Conservation (phyloP, 495 filamentous ascomycete species). For the Cairneyella variabilis region DNA sequence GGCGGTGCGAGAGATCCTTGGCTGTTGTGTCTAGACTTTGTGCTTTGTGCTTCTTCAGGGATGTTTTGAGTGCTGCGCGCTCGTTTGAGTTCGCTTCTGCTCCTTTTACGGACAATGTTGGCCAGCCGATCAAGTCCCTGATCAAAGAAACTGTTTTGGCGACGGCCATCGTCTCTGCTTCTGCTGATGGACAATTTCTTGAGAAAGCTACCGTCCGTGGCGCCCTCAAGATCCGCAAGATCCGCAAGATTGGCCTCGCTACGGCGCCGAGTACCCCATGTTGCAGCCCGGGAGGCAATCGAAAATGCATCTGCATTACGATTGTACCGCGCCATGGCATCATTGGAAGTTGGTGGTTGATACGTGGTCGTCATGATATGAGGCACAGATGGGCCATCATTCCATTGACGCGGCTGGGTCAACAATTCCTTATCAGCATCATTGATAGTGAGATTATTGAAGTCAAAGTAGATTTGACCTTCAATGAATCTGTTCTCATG, state of each 20-base stretch:
- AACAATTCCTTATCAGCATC: conserved; percentile 41
- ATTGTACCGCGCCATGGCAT: conserved; percentile 46
- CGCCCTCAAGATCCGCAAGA: conserved; percentile 54
- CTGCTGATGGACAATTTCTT: conserved; percentile 56
- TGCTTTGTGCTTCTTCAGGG: conserved; percentile 28
- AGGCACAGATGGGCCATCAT: conserved; percentile 39
- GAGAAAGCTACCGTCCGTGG: conserved; percentile 55
- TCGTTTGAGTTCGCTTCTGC: conserved; percentile 44
- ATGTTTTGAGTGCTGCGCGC: conserved; percentile 25
- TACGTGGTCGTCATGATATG: conserved; percentile 31
- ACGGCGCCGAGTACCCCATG: conserved; percentile 65
- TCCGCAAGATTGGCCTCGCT: conserved; percentile 57
- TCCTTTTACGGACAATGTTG: conserved; percentile 55
- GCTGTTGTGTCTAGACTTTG: conserved; percentile 31
- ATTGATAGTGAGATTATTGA: conserved; percentile 34
- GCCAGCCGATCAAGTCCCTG: conserved; percentile 32
- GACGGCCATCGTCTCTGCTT: conserved; percentile 29
- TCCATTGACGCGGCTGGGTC: conserved; percentile 42
- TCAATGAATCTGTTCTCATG: conserved; percentile 36
- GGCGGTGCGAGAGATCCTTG: conserved; percentile 53
- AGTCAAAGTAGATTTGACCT: conserved; percentile 43
- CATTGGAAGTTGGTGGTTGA: conserved; percentile 45
- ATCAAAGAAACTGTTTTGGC: conserved; percentile 39
- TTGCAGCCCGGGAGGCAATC: conserved; percentile 61
- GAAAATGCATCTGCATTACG: conserved; percentile 46